A percentile compares a stretch with the other conserved stretches of the same genome.
Evolutionary conservation across 805 yeast species (phyloP).

Genomic region (Candida nitratophila): DNA sequence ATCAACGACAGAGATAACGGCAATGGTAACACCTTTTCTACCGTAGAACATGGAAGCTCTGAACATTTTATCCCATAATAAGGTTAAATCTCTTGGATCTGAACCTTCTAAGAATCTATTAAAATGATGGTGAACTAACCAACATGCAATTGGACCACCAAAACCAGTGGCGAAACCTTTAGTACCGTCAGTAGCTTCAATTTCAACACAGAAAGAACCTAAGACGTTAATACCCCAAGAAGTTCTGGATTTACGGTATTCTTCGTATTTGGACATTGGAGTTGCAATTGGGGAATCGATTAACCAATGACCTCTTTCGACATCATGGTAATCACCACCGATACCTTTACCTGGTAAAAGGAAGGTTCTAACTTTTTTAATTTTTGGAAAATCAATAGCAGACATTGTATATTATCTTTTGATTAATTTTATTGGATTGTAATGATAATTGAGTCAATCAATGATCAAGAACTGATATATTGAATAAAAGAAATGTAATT

Average conservation of each 20-base stretch:
- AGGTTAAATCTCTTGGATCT: conserved; percentile 40
- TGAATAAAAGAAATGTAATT: too few species aligned
- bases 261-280: conserved; percentile 43
- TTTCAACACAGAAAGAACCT: conserved; percentile 43
- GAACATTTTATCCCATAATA: conserved; percentile 42
- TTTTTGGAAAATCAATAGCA: conserved; percentile 32
- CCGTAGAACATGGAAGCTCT: conserved; percentile 46
- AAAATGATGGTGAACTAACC: conserved; percentile 40
- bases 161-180: conserved; percentile 46
- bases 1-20: conserved; percentile 40
- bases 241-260: conserved; percentile 36
- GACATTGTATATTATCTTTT: not conserved
- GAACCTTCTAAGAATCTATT: conserved; percentile 37
- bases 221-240: conserved; percentile 46
- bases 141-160: conserved; percentile 45
- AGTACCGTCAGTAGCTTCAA: conserved; percentile 41
- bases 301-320: conserved; percentile 42
- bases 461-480: too few species aligned
- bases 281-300: conserved; percentile 39
- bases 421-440: not conserved
- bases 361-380: conserved; percentile 35
- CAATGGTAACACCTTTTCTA: conserved; percentile 41
- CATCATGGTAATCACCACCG: conserved; percentile 48
- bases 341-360: conserved; percentile 36
- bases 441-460: not conserved